These are phyloP conservation scores for Rosa hybrid DNA, from an alignment of 331 rosid genomes.

Conservation along the genomic window DNA sequence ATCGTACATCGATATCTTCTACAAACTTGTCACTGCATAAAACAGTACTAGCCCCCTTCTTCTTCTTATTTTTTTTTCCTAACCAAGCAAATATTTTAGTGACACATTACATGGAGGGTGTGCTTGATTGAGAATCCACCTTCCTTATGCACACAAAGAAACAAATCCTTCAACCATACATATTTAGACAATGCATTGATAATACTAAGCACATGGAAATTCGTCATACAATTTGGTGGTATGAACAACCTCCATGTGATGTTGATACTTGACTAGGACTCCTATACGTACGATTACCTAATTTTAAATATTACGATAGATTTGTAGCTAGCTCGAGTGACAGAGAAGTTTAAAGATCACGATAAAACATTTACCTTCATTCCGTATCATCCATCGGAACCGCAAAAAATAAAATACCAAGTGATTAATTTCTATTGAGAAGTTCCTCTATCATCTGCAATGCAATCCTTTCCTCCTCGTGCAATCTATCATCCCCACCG, in stretches of 20 bases:
- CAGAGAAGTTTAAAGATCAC: no score
- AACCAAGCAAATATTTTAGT: not conserved
- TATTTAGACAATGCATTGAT: not conserved
- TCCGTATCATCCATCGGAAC: not conserved
- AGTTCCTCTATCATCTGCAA: constrained; percentile 90
- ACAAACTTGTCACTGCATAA: not conserved
- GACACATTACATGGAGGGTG: not conserved
- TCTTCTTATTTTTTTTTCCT: not conserved
- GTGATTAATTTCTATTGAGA: constrained; percentile 48
- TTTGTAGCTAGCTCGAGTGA: not conserved
- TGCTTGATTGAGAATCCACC: not conserved
- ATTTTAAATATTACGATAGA: not conserved
- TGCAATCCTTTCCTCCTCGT: constrained; percentile 64
- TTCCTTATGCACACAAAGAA: constrained; percentile 1
- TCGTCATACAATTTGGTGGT: not conserved
- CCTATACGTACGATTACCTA: not conserved
- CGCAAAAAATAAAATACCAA: not conserved
- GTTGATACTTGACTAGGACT: not conserved
- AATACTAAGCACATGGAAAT: constrained; percentile 11
- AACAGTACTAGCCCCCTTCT: not conserved
- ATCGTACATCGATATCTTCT: not conserved
- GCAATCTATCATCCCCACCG: constrained; percentile 22
- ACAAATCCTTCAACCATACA: not conserved
- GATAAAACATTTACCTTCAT: not conserved
- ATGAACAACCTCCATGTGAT: constrained; percentile 9